phyloP scores from a whole-genome alignment of 768 basidiomycete genomes.

The Chlorophyllum brunneum region DNA sequence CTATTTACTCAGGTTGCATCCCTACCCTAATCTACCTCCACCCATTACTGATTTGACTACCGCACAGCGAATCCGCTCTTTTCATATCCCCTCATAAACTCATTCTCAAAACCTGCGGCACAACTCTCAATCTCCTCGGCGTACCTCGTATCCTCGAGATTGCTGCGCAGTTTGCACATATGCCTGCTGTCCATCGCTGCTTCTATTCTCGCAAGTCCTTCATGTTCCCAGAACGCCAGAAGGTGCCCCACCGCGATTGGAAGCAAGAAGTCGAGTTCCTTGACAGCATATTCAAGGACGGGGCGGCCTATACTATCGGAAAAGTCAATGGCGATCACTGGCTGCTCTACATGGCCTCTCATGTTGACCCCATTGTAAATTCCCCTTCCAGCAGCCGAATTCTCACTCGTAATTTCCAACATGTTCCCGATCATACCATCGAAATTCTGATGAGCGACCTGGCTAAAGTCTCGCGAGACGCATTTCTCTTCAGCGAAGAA shows the following conservation, averaged over 20 bases:
- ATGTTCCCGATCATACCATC: constrained; percentile 81
- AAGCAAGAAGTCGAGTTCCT: constrained; percentile 87
- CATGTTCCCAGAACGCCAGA: constrained; percentile 98
- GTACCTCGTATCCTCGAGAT: constrained; percentile 94
- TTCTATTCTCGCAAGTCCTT: constrained; percentile 99
- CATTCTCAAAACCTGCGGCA: constrained; percentile 98
- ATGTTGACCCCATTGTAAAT: constrained; percentile 29
- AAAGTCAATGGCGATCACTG: constrained; percentile 99
- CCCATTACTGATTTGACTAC: constrained; percentile 13
- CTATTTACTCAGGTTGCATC: constrained; percentile 85
- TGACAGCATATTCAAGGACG: constrained; percentile 83
- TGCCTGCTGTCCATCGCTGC: constrained; percentile 77
- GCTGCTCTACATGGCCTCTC: constrained; percentile 88
- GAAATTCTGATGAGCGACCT: constrained; percentile 98
- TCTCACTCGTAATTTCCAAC: constrained; percentile 13
- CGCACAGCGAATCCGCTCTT: constrained; percentile 89
- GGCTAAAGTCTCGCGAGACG: constrained; percentile 63
- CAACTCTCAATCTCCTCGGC: constrained; percentile 94
- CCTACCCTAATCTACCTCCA: constrained; percentile 6
- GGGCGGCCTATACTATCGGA: constrained; percentile 94
- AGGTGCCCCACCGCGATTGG: constrained; percentile 93
- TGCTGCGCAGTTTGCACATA: constrained; percentile 63
- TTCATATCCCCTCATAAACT: constrained; percentile 94
- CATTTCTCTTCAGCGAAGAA: constrained; percentile 58
- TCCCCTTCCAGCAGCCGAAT: constrained; percentile 11